Evolutionary conservation across 1,139 yeast species (phyloP).

Genomic region (Zygosaccharomyces pseudobailii): DNA sequence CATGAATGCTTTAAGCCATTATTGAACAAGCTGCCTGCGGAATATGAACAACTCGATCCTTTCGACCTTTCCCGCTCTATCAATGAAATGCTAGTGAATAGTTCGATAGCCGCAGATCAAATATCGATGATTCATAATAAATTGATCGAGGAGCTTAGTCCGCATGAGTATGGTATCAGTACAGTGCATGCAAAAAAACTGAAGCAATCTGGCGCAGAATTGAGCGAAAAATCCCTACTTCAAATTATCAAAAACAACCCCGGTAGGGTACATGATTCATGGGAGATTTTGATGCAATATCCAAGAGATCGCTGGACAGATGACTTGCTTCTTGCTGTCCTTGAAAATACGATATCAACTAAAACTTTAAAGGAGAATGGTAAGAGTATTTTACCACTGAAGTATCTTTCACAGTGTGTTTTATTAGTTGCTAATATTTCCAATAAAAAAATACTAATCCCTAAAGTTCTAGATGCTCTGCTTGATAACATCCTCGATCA

Average conservation of each 20-base stretch:
- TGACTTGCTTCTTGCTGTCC: background rate
- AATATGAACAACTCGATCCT: slow-evolving; percentile 14
- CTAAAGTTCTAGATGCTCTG: slow-evolving; percentile 13
- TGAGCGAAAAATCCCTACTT: slow-evolving; percentile 18
- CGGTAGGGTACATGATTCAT: slow-evolving; percentile 30
- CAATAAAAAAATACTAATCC: slow-evolving; percentile 7
- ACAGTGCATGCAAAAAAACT: slow-evolving; percentile 24
- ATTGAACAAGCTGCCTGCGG: slow-evolving; percentile 10
- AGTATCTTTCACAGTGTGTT: slow-evolving; percentile 15
- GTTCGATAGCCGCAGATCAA: slow-evolving; percentile 10
- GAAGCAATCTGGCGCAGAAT: slow-evolving; percentile 12
- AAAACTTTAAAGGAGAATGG: slow-evolving; percentile 15
- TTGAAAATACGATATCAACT: slow-evolving; percentile 1
- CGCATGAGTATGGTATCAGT: slow-evolving; percentile 28
- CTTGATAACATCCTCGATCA: slow-evolving; percentile 10
- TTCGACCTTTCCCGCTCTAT: slow-evolving; percentile 20
- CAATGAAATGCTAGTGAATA: slow-evolving; percentile 9
- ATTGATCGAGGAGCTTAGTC: slow-evolving; percentile 25
- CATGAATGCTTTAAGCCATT: slow-evolving; percentile 19
- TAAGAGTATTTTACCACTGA: slow-evolving; percentile 12
- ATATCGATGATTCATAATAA: slow-evolving; percentile 23
- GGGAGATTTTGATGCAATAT: slow-evolving; percentile 24
- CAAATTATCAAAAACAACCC: slow-evolving; percentile 29
- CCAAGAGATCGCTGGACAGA: background rate
- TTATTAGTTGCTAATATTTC: slow-evolving; percentile 12